These are phyloP conservation scores for Closterium sp. DNA, from an alignment of 139 green algal genomes.

Conservation along the genomic window DNA sequence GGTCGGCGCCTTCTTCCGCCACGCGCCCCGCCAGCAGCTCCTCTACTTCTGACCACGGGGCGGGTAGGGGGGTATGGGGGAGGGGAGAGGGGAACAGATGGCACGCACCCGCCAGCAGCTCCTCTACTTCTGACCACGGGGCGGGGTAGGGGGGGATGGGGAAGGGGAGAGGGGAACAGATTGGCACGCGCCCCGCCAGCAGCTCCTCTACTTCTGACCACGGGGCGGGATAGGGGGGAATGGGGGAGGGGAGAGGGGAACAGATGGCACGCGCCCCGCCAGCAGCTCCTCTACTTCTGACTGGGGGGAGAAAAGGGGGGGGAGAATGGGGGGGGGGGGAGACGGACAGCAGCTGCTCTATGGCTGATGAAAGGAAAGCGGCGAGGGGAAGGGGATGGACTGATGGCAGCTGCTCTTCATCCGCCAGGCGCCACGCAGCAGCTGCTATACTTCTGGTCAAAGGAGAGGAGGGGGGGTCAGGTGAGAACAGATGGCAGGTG, in stretches of 20 bases:
- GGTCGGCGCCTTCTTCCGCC: slow-evolving; percentile 30
- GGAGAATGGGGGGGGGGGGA: background rate
- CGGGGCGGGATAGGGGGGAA: no score
- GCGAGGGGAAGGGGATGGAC: background rate
- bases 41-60: background rate
- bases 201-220: no score
- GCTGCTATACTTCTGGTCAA: background rate
- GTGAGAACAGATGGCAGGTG: background rate
- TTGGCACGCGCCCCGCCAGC: no score
- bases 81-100: no score
- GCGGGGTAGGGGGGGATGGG: no score
- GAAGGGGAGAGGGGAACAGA: no score
- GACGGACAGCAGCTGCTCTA: background rate
- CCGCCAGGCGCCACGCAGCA: background rate
- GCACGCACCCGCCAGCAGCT: no score
- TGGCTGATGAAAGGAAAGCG: background rate
- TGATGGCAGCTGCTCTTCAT: background rate
- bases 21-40: slow-evolving; percentile 2
- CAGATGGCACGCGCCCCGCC: background rate
- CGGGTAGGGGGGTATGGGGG: background rate
- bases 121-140: no score
- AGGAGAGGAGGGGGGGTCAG: background rate
- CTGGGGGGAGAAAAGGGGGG: no score
- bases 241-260: background rate
- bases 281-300: background rate